These are phyloP conservation scores for Trichosporon inkin DNA, from an alignment of 1,284 basidiomycete species.

Conservation along the genomic window DNA sequence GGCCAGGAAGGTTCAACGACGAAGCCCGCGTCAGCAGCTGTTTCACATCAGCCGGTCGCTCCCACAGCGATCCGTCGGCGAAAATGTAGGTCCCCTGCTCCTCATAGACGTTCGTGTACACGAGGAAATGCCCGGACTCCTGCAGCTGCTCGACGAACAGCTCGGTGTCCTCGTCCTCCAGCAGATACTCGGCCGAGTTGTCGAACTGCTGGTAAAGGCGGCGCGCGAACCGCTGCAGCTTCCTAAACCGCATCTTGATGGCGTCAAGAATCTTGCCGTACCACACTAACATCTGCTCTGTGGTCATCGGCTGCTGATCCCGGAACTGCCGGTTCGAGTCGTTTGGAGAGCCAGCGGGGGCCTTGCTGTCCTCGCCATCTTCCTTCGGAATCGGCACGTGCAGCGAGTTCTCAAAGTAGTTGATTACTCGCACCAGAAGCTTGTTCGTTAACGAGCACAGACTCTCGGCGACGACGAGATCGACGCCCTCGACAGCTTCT, in stretches of 20 bases:
- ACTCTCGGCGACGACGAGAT: constrained; percentile 87
- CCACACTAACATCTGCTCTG: constrained; percentile 79
- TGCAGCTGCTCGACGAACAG: constrained; percentile 75
- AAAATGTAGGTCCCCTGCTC: constrained; percentile 91
- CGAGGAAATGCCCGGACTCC: constrained; percentile 86
- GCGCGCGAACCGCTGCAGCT: constrained; percentile 85
- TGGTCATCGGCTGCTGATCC: constrained; percentile 59
- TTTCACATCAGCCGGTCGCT: constrained; percentile 74
- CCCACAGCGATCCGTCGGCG: constrained; percentile 75
- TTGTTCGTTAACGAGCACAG: constrained; percentile 86
- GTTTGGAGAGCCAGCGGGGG: not conserved
- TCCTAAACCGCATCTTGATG: constrained; percentile 85
- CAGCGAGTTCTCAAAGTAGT: constrained; percentile 91
- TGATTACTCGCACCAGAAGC: constrained; percentile 81
- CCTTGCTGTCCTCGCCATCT: not conserved
- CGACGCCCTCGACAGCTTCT: constrained; percentile 80
- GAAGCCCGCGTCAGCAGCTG: constrained; percentile 82
- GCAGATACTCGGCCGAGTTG: constrained; percentile 89
- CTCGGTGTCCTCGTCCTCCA: constrained; percentile 76
- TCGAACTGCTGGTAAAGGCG: constrained; percentile 80
- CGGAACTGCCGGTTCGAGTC: constrained; percentile 9
- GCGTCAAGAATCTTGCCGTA: constrained; percentile 91
- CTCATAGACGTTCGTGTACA: constrained; percentile 86
- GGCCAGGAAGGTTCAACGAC: constrained; percentile 41
- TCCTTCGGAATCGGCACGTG: constrained; percentile 60